Base-by-base conservation (phyloP, 2,329 filamentous ascomycete species). In the Sporothrix humicola region DNA sequence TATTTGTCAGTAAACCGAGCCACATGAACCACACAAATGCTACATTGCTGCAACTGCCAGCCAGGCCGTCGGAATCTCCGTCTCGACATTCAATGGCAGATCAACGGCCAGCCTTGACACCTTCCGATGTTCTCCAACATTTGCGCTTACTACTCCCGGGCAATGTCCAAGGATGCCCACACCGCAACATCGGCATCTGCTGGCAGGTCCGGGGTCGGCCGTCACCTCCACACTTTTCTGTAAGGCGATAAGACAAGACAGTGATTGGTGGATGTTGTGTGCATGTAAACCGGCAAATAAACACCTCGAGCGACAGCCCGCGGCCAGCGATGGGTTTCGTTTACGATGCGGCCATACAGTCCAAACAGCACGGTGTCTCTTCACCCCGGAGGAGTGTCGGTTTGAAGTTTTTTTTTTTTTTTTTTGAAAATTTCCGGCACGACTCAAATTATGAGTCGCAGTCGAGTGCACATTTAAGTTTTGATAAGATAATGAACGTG, bases 41-140 rank as follows among this genome's bases (percentile, higher is more conserved):
- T 4, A 48, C 8, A 48, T 9, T 9, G 13, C 13, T 48, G 44
- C 46, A 12, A 9, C 15, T 48, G 12, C 3, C 12, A n/a, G 4
- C 1, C 26, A 37, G 52, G 17, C 52, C n/a, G 52, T 61, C 58
- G 58, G 58, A 61, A 61, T 61, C 8, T 61, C 58, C 58, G 58
- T n/a, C 37, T 42, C 1, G 12, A 12, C 56, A 15, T 56, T 12
- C 52, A 23, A 10, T 6, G 2, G 15, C 50, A 52, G n/a, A 56
- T 56, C 54, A 26, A 56, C 54, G 54, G 54, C 54, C 54, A 56
- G 54, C 4, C 4, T 13, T 6, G 54, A 56, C 54, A 9, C 13
- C 50, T 17, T n/a, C 50, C n/a, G 6, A n/a, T 52, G 6, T 17
- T 52, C 8, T 17, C n/a, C 15, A 12, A 20, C 3, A 2, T 48